phyloP scores from a whole-genome alignment of 192 early-diverging fungal species.

The Coemansia sp. region DNA sequence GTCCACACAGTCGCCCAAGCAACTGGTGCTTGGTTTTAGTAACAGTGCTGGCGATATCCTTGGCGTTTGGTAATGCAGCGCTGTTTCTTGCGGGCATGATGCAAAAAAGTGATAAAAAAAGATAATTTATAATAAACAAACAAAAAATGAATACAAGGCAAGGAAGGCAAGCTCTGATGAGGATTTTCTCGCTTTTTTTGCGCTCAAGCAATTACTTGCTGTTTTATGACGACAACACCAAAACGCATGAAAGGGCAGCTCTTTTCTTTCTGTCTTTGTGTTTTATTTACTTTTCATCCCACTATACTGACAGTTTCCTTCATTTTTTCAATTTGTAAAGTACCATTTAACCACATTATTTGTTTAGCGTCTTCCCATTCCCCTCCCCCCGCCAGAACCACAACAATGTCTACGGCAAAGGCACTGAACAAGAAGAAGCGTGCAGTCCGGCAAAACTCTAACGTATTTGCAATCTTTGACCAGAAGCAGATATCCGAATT shows the following conservation, averaged over 20 bases:
- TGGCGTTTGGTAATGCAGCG: neutral
- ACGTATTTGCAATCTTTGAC: slow-evolving; percentile 98
- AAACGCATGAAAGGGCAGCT: too few species aligned
- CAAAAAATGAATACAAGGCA: neutral
- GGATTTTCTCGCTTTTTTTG: too few species aligned
- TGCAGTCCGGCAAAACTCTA: slow-evolving; percentile 90
- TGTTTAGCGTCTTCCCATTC: neutral
- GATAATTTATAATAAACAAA: neutral
- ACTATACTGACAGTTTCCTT: neutral
- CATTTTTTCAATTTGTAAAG: too few species aligned
- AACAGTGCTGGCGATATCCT: neutral
- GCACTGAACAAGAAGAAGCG: slow-evolving; percentile 79
- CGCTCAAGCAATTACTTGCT: too few species aligned
- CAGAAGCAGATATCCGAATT: slow-evolving; percentile 94
- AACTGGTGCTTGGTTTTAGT: slow-evolving; percentile 6
- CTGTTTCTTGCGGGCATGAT: slow-evolving; percentile 7
- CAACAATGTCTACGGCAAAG: slow-evolving; percentile 29
- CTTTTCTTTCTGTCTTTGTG: neutral
- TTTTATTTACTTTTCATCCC: too few species aligned
- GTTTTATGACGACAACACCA: too few species aligned
- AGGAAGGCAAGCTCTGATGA: neutral
- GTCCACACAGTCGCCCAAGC: slow-evolving; percentile 33
- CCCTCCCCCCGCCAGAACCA: neutral
- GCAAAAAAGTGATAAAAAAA: neutral
- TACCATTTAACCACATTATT: neutral